phyloP scores from a whole-genome alignment of 1,284 basidiomycete genomes.

The Rhizoctonia solani region DNA sequence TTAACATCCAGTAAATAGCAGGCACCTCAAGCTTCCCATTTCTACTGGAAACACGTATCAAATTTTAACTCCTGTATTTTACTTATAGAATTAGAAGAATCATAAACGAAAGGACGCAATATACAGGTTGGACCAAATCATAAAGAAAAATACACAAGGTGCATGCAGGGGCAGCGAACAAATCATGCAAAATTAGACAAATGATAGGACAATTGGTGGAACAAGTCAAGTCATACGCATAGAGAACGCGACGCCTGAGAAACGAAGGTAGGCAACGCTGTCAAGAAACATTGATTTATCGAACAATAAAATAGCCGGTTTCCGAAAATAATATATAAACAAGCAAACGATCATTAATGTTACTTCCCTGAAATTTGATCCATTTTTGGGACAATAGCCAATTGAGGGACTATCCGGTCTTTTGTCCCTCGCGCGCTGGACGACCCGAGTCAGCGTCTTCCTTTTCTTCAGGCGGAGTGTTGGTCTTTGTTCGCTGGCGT shows the following conservation, averaged over 20 bases:
- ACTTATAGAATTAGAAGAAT: slow-evolving; percentile 24
- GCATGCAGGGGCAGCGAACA: slow-evolving; percentile 24
- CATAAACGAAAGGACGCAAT: slow-evolving; percentile 19
- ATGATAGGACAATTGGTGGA: neutral
- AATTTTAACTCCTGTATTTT: slow-evolving; percentile 14
- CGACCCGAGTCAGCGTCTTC: slow-evolving; percentile 4
- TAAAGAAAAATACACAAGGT: slow-evolving; percentile 27
- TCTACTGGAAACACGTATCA: neutral
- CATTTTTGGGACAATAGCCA: neutral
- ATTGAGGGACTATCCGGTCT: slow-evolving; percentile 2
- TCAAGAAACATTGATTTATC: neutral
- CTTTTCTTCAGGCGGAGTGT: neutral
- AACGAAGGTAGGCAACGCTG: neutral
- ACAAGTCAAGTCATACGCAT: too few species aligned
- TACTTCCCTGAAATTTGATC: slow-evolving; percentile 25
- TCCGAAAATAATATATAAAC: slow-evolving; percentile 11
- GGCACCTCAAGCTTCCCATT: neutral
- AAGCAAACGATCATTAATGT: neutral
- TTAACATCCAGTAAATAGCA: too few species aligned
- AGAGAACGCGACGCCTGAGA: too few species aligned
- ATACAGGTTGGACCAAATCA: slow-evolving; percentile 15
- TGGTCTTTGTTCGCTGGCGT: slow-evolving; percentile 2
- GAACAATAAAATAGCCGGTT: slow-evolving; percentile 22
- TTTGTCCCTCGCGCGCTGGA: slow-evolving; percentile 4
- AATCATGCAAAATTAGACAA: slow-evolving; percentile 25